Evolutionary conservation across 2,329 filamentous ascomycete genomes (phyloP).

Genomic region (Fusarium protoensiforme): DNA sequence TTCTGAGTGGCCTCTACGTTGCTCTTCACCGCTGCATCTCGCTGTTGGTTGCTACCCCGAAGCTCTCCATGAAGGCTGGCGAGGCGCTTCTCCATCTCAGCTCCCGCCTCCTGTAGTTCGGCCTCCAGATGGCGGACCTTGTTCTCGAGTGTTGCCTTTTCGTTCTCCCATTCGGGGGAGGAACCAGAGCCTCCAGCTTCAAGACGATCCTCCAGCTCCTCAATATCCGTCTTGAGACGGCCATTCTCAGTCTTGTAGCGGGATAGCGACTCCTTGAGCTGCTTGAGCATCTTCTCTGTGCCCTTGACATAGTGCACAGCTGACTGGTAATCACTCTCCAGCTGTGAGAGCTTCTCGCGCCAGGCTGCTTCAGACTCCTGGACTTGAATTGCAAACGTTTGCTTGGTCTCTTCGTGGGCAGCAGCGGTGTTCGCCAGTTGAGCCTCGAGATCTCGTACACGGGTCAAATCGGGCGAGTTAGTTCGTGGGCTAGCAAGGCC

Average conservation of each 20-base stretch:
- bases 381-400: constrained; percentile 79
- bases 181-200: constrained; percentile 54
- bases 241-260: constrained; percentile 90
- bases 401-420: constrained; percentile 87
- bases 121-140: constrained; percentile 77
- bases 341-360: constrained; percentile 90
- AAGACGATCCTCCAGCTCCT: constrained; percentile 68
- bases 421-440: constrained; percentile 82
- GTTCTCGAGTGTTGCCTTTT: constrained; percentile 74
- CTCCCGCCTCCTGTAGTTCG: constrained; percentile 73
- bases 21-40: constrained; percentile 71
- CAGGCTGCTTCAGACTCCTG: constrained; percentile 91
- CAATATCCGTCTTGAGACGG: constrained; percentile 85
- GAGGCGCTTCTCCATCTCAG: constrained; percentile 78
- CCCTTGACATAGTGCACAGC: constrained; percentile 98
- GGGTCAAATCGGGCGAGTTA: constrained; percentile 81
- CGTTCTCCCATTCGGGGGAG: constrained; percentile 76
- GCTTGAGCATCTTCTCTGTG: constrained; percentile 98
- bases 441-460: constrained; percentile 86
- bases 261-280: constrained; percentile 96
- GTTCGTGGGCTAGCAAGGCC: constrained; percentile 76
- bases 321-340: constrained; percentile 97
- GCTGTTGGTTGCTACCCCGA: constrained; percentile 71
- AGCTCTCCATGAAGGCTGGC: constrained; percentile 76
- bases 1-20: constrained; percentile 66